phyloP scores from a whole-genome alignment of 2,329 filamentous ascomycete species.

The Macroventuria anomochaeta region DNA sequence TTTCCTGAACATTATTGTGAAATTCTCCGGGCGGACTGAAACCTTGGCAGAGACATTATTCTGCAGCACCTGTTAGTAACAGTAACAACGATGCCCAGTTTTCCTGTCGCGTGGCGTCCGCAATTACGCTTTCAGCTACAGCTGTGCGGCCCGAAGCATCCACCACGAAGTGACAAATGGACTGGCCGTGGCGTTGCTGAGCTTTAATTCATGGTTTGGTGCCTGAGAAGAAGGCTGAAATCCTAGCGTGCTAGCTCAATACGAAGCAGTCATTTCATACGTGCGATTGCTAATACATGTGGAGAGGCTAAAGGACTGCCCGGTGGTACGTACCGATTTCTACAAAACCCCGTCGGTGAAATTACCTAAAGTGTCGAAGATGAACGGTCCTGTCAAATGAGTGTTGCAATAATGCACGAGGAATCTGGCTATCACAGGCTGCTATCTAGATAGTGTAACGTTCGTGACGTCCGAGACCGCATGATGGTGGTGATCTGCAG shows the following conservation, averaged over 20 bases:
- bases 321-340: not conserved
- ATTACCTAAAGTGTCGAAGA: not conserved
- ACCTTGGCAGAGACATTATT: not conserved
- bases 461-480: constrained; percentile 11
- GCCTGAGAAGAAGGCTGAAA: constrained; percentile 11
- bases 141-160: constrained; percentile 26
- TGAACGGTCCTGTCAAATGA: not conserved
- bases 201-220: not conserved
- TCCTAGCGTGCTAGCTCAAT: constrained; percentile 1
- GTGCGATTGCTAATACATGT: constrained; percentile 4
- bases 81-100: not conserved
- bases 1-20: constrained; percentile 16
- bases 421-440: not conserved
- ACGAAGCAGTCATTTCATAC: constrained; percentile 1
- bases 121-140: constrained; percentile 25
- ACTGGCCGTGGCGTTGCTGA: constrained; percentile 5
- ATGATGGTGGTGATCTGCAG: constrained; percentile 7
- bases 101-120: constrained; percentile 15
- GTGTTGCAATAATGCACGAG: constrained; percentile 6
- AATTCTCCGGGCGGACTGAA: constrained; percentile 14
- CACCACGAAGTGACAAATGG: constrained; percentile 15
- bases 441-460: constrained; percentile 2
- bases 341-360: not conserved
- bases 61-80: constrained; percentile 5
- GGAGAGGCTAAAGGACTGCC: constrained; percentile 1